These are phyloP conservation scores for Arxiozyma telluris DNA, from an alignment of 1,139 yeast species.

Conservation along the genomic window DNA sequence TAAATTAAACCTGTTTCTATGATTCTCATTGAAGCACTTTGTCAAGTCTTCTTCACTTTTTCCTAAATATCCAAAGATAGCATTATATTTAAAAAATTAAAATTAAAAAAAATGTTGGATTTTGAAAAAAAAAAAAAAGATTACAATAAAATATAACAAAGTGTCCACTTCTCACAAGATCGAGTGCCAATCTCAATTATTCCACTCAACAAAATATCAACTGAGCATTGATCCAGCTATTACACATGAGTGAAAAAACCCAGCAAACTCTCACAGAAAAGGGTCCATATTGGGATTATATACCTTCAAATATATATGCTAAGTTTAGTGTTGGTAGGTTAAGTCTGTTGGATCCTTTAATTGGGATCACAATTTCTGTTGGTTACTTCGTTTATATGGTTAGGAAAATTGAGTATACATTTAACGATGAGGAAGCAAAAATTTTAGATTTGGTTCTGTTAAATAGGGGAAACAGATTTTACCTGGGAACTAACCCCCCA, in stretches of 20 bases:
- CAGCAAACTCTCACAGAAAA: background rate
- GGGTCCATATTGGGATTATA: conserved; percentile 12
- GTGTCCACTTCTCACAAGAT: background rate
- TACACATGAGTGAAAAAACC: background rate
- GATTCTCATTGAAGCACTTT: background rate
- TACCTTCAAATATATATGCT: conserved; percentile 10
- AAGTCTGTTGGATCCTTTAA: background rate
- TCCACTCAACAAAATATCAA: background rate
- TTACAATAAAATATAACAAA: no score
- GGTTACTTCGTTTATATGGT: background rate
- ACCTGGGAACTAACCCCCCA: conserved; percentile 15
- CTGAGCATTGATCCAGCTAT: background rate
- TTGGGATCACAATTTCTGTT: background rate
- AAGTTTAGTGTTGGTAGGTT: conserved; percentile 5
- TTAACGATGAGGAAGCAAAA: background rate
- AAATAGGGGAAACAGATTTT: conserved; percentile 9
- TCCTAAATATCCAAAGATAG: background rate
- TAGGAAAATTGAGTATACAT: background rate
- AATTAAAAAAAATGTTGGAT: no score
- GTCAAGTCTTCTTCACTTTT: background rate
- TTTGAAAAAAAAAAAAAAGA: no score
- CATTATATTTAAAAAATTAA: background rate
- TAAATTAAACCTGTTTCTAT: background rate
- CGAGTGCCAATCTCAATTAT: background rate
- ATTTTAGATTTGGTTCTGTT: conserved; percentile 5